A percentile compares a stretch with the other conserved stretches of the same genome.
phyloP scores from a whole-genome alignment of 345 rosid genomes.

The Triadica sebifera region DNA sequence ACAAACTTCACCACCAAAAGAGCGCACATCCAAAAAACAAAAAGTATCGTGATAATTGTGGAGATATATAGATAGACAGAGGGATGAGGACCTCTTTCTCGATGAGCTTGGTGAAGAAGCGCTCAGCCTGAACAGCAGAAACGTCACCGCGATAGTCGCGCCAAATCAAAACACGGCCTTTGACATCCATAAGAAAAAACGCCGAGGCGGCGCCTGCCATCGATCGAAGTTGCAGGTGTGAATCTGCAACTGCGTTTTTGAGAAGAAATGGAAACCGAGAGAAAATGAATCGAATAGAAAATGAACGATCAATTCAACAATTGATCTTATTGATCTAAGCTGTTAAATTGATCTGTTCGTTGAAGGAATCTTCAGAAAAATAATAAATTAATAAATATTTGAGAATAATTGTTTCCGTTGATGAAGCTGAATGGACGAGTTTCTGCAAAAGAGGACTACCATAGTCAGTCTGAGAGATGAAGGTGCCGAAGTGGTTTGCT shows the following conservation, averaged over 20 bases:
- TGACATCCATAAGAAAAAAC: slow-evolving; percentile 80
- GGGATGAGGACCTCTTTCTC: slow-evolving; percentile 64
- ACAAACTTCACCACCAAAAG: not conserved
- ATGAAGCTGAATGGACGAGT: not conserved
- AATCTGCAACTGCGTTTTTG: not conserved
- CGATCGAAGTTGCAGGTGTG: slow-evolving; percentile 5
- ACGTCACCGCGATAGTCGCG: slow-evolving; percentile 95
- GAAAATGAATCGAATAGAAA: not conserved
- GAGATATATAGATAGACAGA: not conserved
- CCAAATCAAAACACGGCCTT: slow-evolving; percentile 90
- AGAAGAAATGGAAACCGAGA: not conserved
- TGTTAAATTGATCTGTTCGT: not conserved
- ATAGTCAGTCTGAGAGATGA: not conserved
- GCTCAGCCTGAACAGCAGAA: slow-evolving; percentile 74
- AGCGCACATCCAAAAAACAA: not conserved
- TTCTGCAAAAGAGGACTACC: too few relatives aligned
- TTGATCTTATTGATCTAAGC: not conserved
- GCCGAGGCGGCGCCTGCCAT: slow-evolving; percentile 94
- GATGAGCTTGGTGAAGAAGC: slow-evolving; percentile 88
- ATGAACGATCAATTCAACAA: not conserved
- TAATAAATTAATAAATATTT: not conserved
- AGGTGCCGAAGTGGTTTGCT: not conserved
- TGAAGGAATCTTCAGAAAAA: not conserved
- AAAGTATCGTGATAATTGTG: not conserved
- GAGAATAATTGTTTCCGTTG: not conserved